Evolutionary conservation across 352 stramenopile species (phyloP).

Genomic region (Globisporangium nunn): DNA sequence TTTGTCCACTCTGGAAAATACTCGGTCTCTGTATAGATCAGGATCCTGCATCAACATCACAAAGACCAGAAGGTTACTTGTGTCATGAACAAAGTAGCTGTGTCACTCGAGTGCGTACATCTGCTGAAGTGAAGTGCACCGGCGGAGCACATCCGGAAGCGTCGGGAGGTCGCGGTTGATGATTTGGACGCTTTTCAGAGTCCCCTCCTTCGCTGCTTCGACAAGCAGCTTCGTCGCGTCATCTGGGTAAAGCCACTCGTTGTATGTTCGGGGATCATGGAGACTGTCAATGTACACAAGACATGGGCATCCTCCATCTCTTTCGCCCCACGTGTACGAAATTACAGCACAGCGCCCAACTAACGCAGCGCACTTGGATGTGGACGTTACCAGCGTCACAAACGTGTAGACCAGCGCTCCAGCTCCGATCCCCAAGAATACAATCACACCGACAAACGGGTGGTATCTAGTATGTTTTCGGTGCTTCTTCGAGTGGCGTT

Average conservation of each 20-base stretch:
- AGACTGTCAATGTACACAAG: conserved; percentile 21
- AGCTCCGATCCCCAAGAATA: too few relatives aligned
- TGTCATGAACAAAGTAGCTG: too few relatives aligned
- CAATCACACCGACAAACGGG: too few relatives aligned
- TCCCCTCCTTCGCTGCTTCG: conserved; percentile 13
- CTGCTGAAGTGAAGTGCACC: conserved; percentile 1
- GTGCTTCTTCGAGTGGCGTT: too few relatives aligned
- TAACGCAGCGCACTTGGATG: not conserved
- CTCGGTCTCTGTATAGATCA: not conserved
- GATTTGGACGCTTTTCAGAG: conserved; percentile 17
- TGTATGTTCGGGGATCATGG: conserved; percentile 13
- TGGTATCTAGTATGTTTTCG: too few relatives aligned
- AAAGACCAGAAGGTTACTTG: not conserved
- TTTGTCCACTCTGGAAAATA: conserved; percentile 1
- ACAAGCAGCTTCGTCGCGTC: conserved; percentile 12
- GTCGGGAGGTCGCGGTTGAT: conserved; percentile 15
- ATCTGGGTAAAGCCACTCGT: conserved; percentile 7
- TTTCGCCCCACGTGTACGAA: not conserved
- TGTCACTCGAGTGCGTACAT: too few relatives aligned
- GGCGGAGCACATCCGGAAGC: not conserved
- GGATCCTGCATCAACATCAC: not conserved
- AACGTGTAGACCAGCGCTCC: too few relatives aligned
- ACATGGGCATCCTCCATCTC: conserved; percentile 18
- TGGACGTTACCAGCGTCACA: too few relatives aligned
- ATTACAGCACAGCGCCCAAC: not conserved